These are phyloP conservation scores for Multifurca ochricompacta DNA, from an alignment of 768 basidiomycete species.

Conservation along the genomic window DNA sequence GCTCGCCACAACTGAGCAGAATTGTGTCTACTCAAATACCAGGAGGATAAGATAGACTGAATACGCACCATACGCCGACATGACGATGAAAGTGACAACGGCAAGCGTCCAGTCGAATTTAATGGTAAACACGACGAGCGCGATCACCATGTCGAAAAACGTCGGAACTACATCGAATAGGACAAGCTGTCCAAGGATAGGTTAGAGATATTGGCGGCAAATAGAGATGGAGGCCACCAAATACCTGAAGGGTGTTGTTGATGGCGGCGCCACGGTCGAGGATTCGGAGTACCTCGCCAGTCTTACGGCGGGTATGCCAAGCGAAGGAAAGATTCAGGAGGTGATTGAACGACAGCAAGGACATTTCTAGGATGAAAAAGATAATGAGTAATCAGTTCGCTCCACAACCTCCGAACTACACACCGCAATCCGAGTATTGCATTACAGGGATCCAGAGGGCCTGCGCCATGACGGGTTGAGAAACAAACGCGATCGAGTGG, in stretches of 20 bases:
- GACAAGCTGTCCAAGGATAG: slow-evolving; percentile 43
- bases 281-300: slow-evolving; percentile 78
- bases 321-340: slow-evolving; percentile 79
- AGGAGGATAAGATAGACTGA: neutral
- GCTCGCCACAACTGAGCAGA: slow-evolving; percentile 37
- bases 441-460: slow-evolving; percentile 82
- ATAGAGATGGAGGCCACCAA: neutral
- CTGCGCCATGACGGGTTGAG: slow-evolving; percentile 28
- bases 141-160: slow-evolving; percentile 70
- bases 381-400: slow-evolving; percentile 2
- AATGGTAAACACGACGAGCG: slow-evolving; percentile 56
- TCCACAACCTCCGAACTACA: slow-evolving; percentile 12
- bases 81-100: slow-evolving; percentile 59
- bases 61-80: slow-evolving; percentile 60
- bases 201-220: slow-evolving; percentile 3
- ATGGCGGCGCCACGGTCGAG: slow-evolving; percentile 80
- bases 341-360: slow-evolving; percentile 77
- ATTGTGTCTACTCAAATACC: neutral
- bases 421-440: slow-evolving; percentile 76
- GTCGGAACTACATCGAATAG: slow-evolving; percentile 82
- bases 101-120: slow-evolving; percentile 62
- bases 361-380: slow-evolving; percentile 67
- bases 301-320: slow-evolving; percentile 76
- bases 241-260: slow-evolving; percentile 68
- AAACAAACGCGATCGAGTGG: neutral